These are phyloP conservation scores for Macrolepiota albuminosa DNA, from an alignment of 768 basidiomycete species.

Conservation along the genomic window DNA sequence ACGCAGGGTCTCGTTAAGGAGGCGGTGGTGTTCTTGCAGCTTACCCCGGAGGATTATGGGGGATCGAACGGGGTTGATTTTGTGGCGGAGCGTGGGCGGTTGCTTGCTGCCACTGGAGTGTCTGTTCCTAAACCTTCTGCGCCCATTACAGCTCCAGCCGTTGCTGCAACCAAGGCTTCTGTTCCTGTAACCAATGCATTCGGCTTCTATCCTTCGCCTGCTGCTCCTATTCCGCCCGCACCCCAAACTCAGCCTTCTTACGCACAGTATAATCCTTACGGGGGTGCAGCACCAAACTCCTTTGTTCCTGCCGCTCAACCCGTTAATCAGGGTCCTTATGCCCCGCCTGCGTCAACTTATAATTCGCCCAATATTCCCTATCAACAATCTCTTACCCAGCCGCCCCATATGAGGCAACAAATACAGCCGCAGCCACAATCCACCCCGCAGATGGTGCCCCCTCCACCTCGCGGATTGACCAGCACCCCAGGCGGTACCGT, in stretches of 20 bases:
- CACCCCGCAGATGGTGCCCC: slow-evolving; percentile 30
- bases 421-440: slow-evolving; percentile 29
- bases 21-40: slow-evolving; percentile 71
- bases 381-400: slow-evolving; percentile 30
- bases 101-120: slow-evolving; percentile 27
- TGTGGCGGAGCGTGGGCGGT: slow-evolving; percentile 32
- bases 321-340: slow-evolving; percentile 24
- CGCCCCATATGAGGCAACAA: slow-evolving; percentile 31
- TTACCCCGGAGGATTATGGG: slow-evolving; percentile 77
- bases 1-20: slow-evolving; percentile 86
- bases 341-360: slow-evolving; percentile 20
- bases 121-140: slow-evolving; percentile 12
- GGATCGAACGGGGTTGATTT: slow-evolving; percentile 44
- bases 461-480: slow-evolving; percentile 37
- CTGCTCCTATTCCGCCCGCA: slow-evolving; percentile 14
- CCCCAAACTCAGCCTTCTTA: slow-evolving; percentile 11
- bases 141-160: slow-evolving; percentile 14
- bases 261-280: slow-evolving; percentile 9
- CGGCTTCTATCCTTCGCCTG: slow-evolving; percentile 16
- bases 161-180: slow-evolving; percentile 9
- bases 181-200: slow-evolving; percentile 10
- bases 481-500: slow-evolving; percentile 21
- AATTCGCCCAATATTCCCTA: slow-evolving; percentile 13
- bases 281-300: slow-evolving; percentile 7
- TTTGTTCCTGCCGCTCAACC: slow-evolving; percentile 22